Conservation (phyloP, 768 basidiomycete species). For the Pleurotus eryngii region DNA sequence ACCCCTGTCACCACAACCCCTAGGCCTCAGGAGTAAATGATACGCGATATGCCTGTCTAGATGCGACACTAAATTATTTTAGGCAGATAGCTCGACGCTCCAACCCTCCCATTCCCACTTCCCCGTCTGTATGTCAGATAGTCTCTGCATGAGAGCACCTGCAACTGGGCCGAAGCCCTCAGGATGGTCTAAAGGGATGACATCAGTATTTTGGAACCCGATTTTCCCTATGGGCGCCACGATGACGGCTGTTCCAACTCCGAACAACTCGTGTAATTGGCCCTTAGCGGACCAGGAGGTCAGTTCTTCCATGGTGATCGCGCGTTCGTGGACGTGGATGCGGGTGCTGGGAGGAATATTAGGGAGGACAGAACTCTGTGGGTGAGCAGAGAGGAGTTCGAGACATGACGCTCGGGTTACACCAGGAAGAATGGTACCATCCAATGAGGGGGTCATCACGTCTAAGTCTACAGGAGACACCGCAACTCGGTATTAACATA, state of each 20-base stretch:
- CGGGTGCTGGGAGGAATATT: slow-evolving; percentile 30
- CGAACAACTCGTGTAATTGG: slow-evolving; percentile 69
- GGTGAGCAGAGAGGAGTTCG: slow-evolving; percentile 59
- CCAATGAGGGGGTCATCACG: slow-evolving; percentile 78
- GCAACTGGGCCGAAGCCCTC: slow-evolving; percentile 53
- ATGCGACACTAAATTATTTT: too few species aligned
- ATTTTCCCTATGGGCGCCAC: slow-evolving; percentile 64
- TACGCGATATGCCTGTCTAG: too few species aligned
- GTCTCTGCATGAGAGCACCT: slow-evolving; percentile 55
- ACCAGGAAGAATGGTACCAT: slow-evolving; percentile 88
- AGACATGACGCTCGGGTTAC: slow-evolving; percentile 82
- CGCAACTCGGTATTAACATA: neutral
- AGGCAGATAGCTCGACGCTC: slow-evolving; percentile 37
- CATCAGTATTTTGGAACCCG: slow-evolving; percentile 41
- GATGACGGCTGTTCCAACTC: slow-evolving; percentile 74
- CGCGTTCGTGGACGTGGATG: slow-evolving; percentile 50
- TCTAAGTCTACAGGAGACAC: slow-evolving; percentile 48
- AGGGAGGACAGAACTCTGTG: slow-evolving; percentile 38
- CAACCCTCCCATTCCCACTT: slow-evolving; percentile 58
- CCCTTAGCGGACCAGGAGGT: slow-evolving; percentile 43
- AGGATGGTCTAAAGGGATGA: slow-evolving; percentile 48
- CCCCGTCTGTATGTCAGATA: slow-evolving; percentile 75
- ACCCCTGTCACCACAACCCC: too few species aligned
- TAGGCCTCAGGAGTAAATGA: too few species aligned
- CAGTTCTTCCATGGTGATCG: slow-evolving; percentile 60